Evolutionary conservation across 495 filamentous ascomycete genomes (phyloP), one percentile per base, ranked within the genome.

Genomic region (Coniosporium apollinis): DNA sequence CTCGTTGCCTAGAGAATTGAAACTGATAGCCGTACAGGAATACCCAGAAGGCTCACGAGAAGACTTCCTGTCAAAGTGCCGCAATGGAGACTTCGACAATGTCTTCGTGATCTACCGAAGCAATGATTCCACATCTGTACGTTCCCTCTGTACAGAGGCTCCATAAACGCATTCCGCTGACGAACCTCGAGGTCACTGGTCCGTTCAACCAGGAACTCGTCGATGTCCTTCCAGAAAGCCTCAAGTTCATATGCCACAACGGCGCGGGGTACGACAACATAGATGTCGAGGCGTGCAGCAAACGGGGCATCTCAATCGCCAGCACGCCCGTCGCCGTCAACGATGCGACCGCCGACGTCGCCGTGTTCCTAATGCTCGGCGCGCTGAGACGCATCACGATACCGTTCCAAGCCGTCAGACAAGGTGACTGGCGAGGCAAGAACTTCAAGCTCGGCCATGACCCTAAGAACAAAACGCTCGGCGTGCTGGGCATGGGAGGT

Each of bases 401-500:
- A 20, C 72, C 75, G 2, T 61, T 72, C 30, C 50, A 64, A 30
- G 66, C 76, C 14, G 59, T 83, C 10, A 65, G 77, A 4, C 56
- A 63, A 26, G 76, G 76, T 43, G 52, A 57, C 38, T 74, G 68
- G 68, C 56, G 66, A 17, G 62, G 55, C 7, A 21, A 46, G 5
- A 38, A 45, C 11, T 45, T 55, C 21, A 46, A 46, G 13, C 47
- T 64, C 9, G 64, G 64, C 8, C 52, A 61, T 16, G 64, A 69
- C 33, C 56, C 54, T 4, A 52, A 51, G 38, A 38, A 49, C 30
- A 55, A 55, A 39, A 35, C 40, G 3, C 42, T 59, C 24, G 56
- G 56, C 16, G 81, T 92, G 38, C 49, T 93, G 24, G 84, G 84
- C 5, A 86, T 92, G 79, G 84, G 84, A 6, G 82, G 83, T 0